These are phyloP conservation scores for Puccinia polysora DNA, from an alignment of 1,284 basidiomycete genomes.

Conservation along the genomic window DNA sequence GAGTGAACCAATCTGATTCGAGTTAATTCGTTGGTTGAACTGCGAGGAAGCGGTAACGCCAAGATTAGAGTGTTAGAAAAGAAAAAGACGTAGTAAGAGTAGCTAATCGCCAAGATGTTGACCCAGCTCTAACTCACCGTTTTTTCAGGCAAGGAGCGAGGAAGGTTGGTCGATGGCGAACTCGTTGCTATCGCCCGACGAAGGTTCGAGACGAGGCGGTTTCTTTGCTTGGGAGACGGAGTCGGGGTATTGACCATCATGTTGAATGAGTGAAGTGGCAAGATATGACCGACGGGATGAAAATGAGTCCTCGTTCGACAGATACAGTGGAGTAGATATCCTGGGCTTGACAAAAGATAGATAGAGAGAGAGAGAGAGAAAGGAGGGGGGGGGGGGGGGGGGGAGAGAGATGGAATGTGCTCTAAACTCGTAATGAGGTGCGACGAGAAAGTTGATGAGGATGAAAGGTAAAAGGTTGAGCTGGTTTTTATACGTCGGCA, in stretches of 20 bases:
- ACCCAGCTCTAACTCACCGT: not conserved
- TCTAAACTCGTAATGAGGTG: not conserved
- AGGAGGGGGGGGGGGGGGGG: no score
- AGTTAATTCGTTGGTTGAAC: no score
- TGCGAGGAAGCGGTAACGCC: no score
- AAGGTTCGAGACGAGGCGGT: conserved; percentile 7
- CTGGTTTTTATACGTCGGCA: conserved; percentile 3
- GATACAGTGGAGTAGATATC: no score
- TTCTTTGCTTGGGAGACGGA: conserved; percentile 16
- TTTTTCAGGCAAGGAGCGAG: not conserved
- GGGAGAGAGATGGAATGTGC: not conserved
- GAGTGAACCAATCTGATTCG: no score
- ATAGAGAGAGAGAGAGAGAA: no score
- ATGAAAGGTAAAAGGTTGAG: not conserved
- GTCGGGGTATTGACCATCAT: conserved; percentile 3
- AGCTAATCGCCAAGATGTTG: no score
- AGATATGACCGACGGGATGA: not conserved
- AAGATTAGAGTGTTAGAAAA: no score
- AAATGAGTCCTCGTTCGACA: not conserved
- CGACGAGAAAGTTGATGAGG: not conserved
- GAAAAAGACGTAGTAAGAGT: no score
- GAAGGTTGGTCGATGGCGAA: not conserved
- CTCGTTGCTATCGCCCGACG: not conserved
- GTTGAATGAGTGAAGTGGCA: not conserved
- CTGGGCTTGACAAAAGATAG: no score